A percentile compares a stretch with the other conserved stretches of the same genome.
Evolutionary conservation across 2,329 filamentous ascomycete species (phyloP).

Genomic region (Penicillium sp.): DNA sequence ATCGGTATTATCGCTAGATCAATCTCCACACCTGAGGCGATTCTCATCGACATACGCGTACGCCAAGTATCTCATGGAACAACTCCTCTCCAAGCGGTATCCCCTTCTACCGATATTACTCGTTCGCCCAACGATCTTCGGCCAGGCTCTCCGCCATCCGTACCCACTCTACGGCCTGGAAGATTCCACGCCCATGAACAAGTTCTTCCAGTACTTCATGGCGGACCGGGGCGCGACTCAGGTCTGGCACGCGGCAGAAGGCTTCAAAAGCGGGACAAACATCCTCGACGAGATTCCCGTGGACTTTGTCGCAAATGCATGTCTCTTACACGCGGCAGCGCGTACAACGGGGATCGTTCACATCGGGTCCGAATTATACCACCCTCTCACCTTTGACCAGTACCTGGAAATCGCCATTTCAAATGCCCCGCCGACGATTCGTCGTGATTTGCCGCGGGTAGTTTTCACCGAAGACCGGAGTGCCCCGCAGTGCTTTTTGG

Average conservation of each 20-base stretch:
- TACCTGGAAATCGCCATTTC: conserved; percentile 26
- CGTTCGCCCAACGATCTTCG: conserved; percentile 39
- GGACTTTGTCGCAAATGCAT: conserved; percentile 39
- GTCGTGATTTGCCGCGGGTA: conserved; percentile 30
- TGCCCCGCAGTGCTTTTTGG: conserved; percentile 35
- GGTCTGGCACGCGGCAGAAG: conserved; percentile 36
- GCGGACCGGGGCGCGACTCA: conserved; percentile 32
- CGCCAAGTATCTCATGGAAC: conserved; percentile 39
- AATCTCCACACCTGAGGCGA: conserved; percentile 21
- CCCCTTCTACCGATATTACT: conserved; percentile 35
- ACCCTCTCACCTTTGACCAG: conserved; percentile 35
- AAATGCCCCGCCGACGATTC: conserved; percentile 28
- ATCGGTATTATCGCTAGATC: conserved; percentile 25
- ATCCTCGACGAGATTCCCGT: conserved; percentile 40
- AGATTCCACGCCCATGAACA: conserved; percentile 37
- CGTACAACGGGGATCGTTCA: conserved; percentile 37
- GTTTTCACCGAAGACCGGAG: conserved; percentile 35
- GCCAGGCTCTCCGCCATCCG: conserved; percentile 34
- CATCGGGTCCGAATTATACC: conserved; percentile 35
- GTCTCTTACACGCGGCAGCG: conserved; percentile 36
- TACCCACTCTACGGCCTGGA: conserved; percentile 38
- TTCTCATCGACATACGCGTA: conserved; percentile 39
- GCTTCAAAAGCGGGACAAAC: conserved; percentile 34
- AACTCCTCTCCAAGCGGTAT: conserved; percentile 33
- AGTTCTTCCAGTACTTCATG: conserved; percentile 35